phyloP scores from a whole-genome alignment of 768 basidiomycete genomes.

The Mycena latifolia region DNA sequence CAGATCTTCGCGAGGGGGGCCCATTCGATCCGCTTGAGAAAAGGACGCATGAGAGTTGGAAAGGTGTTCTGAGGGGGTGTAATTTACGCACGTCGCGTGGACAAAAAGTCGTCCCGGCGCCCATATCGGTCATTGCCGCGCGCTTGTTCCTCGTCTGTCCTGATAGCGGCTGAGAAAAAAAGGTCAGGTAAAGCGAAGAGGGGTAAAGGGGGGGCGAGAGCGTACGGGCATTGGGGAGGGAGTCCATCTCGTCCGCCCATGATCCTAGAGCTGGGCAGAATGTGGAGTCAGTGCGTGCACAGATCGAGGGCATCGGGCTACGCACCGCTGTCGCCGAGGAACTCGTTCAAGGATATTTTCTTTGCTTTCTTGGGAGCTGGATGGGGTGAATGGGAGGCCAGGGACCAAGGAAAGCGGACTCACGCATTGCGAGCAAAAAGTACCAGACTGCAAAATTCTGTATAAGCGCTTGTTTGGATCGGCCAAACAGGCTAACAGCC shows the following conservation, averaged over 20 bases:
- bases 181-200: slow-evolving; percentile 28
- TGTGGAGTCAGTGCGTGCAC: slow-evolving; percentile 28
- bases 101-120: slow-evolving; percentile 74
- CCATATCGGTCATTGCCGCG: slow-evolving; percentile 67
- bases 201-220: slow-evolving; percentile 31
- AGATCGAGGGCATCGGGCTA: slow-evolving; percentile 34
- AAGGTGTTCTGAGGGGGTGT: slow-evolving; percentile 22
- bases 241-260: slow-evolving; percentile 99
- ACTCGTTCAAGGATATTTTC: slow-evolving; percentile 94
- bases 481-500: neutral
- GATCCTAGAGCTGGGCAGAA: slow-evolving; percentile 88
- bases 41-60: slow-evolving; percentile 26
- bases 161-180: slow-evolving; percentile 68
- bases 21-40: slow-evolving; percentile 67
- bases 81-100: slow-evolving; percentile 66
- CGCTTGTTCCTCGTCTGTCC: slow-evolving; percentile 73
- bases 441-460: neutral
- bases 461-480: neutral
- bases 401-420: neutral
- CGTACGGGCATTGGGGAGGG: slow-evolving; percentile 94
- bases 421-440: slow-evolving; percentile 33
- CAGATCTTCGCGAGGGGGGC: slow-evolving; percentile 85
- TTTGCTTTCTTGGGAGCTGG: slow-evolving; percentile 92
- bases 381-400: neutral
- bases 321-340: slow-evolving; percentile 89